Percentiles rank a stretch among this genome's conserved stretches.
Evolutionary conservation across 441 rosid species (phyloP).

Genomic region (Isatis lusitanica): DNA sequence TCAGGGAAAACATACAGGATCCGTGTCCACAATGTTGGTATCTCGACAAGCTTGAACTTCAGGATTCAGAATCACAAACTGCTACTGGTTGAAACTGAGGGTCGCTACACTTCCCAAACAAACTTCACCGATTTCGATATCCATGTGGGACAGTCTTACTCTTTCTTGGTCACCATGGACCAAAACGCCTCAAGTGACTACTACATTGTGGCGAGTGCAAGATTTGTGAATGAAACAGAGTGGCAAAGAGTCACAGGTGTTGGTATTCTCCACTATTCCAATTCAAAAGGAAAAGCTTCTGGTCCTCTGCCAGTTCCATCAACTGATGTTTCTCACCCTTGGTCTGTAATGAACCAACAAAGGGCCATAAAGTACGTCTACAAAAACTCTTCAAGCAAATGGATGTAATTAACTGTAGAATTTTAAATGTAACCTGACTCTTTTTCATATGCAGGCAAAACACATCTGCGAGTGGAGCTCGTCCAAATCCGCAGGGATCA

Average conservation of each 20-base stretch:
- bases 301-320: slow-evolving; percentile 86
- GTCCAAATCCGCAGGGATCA: slow-evolving; percentile 96
- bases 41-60: slow-evolving; percentile 81
- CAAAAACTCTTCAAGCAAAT: slow-evolving; percentile 29
- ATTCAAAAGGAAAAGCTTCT: slow-evolving; percentile 80
- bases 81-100: slow-evolving; percentile 85
- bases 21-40: slow-evolving; percentile 87
- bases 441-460: slow-evolving; percentile 68
- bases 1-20: slow-evolving; percentile 86
- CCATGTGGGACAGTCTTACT: slow-evolving; percentile 92
- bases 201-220: slow-evolving; percentile 93
- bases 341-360: slow-evolving; percentile 90
- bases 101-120: slow-evolving; percentile 64
- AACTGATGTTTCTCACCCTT: slow-evolving; percentile 69
- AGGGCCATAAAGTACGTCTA: slow-evolving; percentile 66
- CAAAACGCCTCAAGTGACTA: slow-evolving; percentile 85
- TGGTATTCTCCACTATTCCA: slow-evolving; percentile 83
- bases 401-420: slow-evolving; percentile 37
- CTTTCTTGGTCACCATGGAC: slow-evolving; percentile 93
- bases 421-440: slow-evolving; percentile 46
- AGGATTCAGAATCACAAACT: slow-evolving; percentile 91
- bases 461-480: slow-evolving; percentile 84
- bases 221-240: slow-evolving; percentile 78
- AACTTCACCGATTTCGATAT: slow-evolving; percentile 75
- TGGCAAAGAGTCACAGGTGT: slow-evolving; percentile 97